phyloP scores from a whole-genome alignment of 2,329 filamentous ascomycete genomes.

The Aspergillus proliferans region DNA sequence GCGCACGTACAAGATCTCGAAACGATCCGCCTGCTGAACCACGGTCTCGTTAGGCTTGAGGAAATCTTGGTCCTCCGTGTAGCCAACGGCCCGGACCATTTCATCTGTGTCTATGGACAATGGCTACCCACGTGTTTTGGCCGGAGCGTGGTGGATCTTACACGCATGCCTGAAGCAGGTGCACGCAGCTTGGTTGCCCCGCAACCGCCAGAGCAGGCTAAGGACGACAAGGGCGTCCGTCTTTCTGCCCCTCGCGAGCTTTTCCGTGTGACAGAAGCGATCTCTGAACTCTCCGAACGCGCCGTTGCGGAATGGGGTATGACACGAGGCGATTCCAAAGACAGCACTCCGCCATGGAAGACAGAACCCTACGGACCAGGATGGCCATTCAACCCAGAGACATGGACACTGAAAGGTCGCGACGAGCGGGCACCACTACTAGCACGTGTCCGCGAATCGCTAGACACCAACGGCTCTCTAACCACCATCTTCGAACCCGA shows the following conservation, averaged over 20 bases:
- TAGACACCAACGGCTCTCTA: conserved; percentile 65
- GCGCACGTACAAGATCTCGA: conserved; percentile 59
- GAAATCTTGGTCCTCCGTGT: conserved; percentile 85
- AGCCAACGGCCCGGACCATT: conserved; percentile 78
- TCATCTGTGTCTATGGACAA: conserved; percentile 69
- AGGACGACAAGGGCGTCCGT: conserved; percentile 39
- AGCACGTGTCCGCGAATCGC: conserved; percentile 51
- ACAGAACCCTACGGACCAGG: conserved; percentile 37
- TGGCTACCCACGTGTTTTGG: conserved; percentile 83
- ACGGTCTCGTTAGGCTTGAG: conserved; percentile 60
- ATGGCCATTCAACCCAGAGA: conserved; percentile 56
- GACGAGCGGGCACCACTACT: conserved; percentile 40
- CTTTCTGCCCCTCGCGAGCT: conserved; percentile 83
- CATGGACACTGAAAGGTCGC: conserved; percentile 40
- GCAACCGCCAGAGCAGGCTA: conserved; percentile 26
- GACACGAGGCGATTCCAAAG: conserved; percentile 39
- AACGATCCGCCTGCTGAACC: conserved; percentile 65
- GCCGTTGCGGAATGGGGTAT: conserved; percentile 59
- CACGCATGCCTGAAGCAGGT: conserved; percentile 69
- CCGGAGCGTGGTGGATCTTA: conserved; percentile 79
- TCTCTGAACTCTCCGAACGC: conserved; percentile 56
- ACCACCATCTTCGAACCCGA: conserved; percentile 57
- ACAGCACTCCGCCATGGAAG: conserved; percentile 45
- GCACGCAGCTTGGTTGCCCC: conserved; percentile 59
- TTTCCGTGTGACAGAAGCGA: conserved; percentile 77